These are phyloP conservation scores for Parastagonospora avenae DNA, from an alignment of 2,329 filamentous ascomycete genomes.

Conservation along the genomic window DNA sequence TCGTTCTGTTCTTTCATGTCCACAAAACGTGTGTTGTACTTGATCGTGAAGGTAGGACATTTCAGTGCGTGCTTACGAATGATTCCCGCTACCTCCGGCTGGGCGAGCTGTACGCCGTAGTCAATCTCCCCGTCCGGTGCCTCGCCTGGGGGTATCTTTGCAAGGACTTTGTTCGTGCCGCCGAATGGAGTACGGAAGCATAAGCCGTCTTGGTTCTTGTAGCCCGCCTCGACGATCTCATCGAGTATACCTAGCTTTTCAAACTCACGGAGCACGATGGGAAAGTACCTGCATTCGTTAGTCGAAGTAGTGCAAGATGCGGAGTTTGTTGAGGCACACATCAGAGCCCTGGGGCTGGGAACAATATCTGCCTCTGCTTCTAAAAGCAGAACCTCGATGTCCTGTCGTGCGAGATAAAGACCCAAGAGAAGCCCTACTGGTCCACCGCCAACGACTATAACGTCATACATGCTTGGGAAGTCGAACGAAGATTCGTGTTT, in stretches of 20 bases:
- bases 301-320: background rate
- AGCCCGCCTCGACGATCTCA: background rate
- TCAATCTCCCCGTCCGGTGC: background rate
- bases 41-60: background rate
- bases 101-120: background rate
- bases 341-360: background rate
- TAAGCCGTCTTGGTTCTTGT: background rate
- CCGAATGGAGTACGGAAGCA: background rate
- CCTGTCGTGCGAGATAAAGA: background rate
- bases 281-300: background rate
- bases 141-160: background rate
- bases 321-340: background rate
- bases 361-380: constrained; percentile 1
- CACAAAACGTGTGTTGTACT: background rate
- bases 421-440: background rate
- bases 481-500: too few species aligned
- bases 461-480: background rate
- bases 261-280: background rate
- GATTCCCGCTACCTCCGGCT: background rate
- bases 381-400: background rate
- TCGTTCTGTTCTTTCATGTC: background rate
- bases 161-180: background rate
- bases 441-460: background rate
- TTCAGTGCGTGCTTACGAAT: background rate
- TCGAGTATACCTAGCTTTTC: background rate